Conservation (phyloP, 2,329 filamentous ascomycete genomes). For the Metarhizium anisopliae region DNA sequence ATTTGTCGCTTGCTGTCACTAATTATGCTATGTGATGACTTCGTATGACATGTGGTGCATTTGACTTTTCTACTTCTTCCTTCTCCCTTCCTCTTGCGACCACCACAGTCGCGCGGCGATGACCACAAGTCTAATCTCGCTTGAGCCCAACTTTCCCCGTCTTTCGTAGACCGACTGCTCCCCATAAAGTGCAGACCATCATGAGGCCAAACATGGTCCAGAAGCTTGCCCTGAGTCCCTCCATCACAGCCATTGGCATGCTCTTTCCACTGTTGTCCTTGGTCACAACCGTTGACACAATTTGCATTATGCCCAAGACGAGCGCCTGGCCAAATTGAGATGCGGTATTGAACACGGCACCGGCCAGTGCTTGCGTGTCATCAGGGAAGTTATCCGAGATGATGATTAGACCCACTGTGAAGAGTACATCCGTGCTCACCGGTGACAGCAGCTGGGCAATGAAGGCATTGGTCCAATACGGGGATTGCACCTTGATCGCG, state of each 20-base stretch:
- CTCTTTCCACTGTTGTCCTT: conserved; percentile 18
- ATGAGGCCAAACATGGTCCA: conserved; percentile 41
- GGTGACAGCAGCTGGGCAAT: conserved; percentile 32
- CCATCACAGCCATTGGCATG: conserved; percentile 26
- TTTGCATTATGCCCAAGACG: conserved; percentile 36
- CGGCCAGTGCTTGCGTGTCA: conserved; percentile 49
- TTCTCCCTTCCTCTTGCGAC: not conserved
- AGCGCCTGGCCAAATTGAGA: conserved; percentile 46
- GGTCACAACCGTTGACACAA: conserved; percentile 31
- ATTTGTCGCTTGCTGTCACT: no score
- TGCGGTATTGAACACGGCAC: conserved; percentile 52
- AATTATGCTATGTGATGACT: no score
- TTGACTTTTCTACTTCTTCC: no score
- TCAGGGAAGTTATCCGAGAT: conserved; percentile 45
- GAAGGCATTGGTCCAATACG: conserved; percentile 43
- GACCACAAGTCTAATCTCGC: conserved; percentile 18
- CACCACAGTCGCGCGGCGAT: not conserved
- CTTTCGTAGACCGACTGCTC: conserved; percentile 29
- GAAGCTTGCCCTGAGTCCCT: conserved; percentile 40
- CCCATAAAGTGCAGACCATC: conserved; percentile 29
- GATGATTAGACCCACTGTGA: conserved; percentile 46
- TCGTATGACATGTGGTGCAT: no score
- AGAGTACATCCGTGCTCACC: conserved; percentile 37
- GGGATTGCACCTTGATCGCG: conserved; percentile 34
- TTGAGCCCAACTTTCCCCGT: conserved; percentile 39